These are phyloP conservation scores for Cyberlindnera xylosilytica DNA, from an alignment of 805 yeast species.

Conservation along the genomic window DNA sequence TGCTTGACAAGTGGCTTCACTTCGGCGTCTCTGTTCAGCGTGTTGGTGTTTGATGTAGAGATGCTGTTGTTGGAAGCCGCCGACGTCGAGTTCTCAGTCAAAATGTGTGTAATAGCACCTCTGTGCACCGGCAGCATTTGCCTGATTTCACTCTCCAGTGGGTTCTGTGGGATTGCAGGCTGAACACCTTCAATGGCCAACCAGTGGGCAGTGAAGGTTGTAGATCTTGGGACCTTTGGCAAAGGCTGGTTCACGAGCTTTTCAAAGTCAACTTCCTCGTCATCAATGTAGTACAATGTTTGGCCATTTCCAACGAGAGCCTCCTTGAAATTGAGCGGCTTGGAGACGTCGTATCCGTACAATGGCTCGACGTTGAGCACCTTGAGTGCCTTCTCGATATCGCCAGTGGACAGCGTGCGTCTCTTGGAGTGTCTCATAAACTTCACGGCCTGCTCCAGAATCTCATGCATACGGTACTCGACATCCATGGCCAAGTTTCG, in stretches of 20 bases:
- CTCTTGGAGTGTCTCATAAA: conserved; percentile 94
- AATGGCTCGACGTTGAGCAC: conserved; percentile 91
- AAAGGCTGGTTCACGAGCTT: conserved; percentile 88
- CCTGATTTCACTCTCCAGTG: conserved; percentile 71
- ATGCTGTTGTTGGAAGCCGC: conserved; percentile 28
- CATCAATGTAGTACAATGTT: conserved; percentile 88
- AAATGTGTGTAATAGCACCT: conserved; percentile 74
- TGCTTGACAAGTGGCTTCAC: conserved; percentile 93
- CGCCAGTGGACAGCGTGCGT: conserved; percentile 73
- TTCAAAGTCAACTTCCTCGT: conserved; percentile 90
- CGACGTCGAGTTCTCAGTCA: conserved; percentile 40
- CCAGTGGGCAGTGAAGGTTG: conserved; percentile 96
- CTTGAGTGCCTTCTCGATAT: conserved; percentile 75
- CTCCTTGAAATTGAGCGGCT: conserved; percentile 76
- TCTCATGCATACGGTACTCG: conserved; percentile 95
- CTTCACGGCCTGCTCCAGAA: conserved; percentile 91
- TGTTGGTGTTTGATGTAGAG: conserved; percentile 12
- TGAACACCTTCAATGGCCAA: conserved; percentile 98
- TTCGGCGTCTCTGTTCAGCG: conserved; percentile 42
- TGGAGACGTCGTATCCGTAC: conserved; percentile 75
- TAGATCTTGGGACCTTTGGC: conserved; percentile 91
- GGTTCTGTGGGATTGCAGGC: conserved; percentile 96
- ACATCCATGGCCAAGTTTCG: conserved; percentile 97
- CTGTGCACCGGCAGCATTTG: conserved; percentile 72
- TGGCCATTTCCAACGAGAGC: conserved; percentile 91